Base-by-base conservation (phyloP, 495 filamentous ascomycete genomes). In the Hypoxylon cercidicola region DNA sequence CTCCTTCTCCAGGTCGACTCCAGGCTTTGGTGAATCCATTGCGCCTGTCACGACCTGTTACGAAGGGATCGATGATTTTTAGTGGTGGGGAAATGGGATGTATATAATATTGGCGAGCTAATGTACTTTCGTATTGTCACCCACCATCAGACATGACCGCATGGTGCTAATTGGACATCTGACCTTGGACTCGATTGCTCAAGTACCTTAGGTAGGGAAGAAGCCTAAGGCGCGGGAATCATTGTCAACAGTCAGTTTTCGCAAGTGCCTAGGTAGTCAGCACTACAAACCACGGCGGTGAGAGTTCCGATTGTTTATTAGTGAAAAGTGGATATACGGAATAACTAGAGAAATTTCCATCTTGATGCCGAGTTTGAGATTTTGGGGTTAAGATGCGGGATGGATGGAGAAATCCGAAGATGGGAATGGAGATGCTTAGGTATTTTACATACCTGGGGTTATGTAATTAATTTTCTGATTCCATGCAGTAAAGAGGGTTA, bases 1-100 rank as follows among this genome's bases (percentile, higher is more conserved):
- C 82, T 97, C 93, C 71, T 89, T 92, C 78, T 96, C 93, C 49
- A 97, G 80, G 70, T 91, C 91, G 41, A 88, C 71, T 10, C 75
- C 77, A 30, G 76, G 55, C 55, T 50, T 71, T 44, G 74, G 43
- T 28, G 61, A 54, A 49, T 37, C 50, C 54, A 70, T 67, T 15
- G 64, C 68, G 41, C 16, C 53, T 57, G 18, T 45, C 23, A 21
- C 40, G 23, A 41, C 43, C 53, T 52, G 45, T 61, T 21, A 30
- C 23, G 15, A 25, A 25, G 37, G 2, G 16, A 16, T 37, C 34
- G 20, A 39, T 60, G 11, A 25, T 18, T 53, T 20, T n/a, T 61
- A 19, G 56, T 61, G 49, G 53, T 59, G 51, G 55, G 47, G 43
- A 25, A 18, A 2, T 46, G 30, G 56, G 45, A 56, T 41, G 32